Evolutionary conservation across 1,284 basidiomycete genomes (phyloP), one percentile per base, ranked within the genome.

Genomic region (Ceraceosorus guamensis): DNA sequence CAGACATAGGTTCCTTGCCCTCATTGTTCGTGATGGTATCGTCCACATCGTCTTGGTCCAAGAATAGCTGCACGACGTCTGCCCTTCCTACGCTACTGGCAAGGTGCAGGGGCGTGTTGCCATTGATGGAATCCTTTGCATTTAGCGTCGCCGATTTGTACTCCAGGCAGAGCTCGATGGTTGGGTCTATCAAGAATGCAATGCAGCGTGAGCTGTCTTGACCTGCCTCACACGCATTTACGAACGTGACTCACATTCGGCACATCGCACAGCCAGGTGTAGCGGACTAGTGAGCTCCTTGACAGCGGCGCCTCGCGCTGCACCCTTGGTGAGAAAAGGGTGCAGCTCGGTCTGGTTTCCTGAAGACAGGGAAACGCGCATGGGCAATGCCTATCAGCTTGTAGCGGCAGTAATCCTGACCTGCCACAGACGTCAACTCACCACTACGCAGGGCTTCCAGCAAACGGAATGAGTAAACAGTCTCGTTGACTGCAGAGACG

Each of bases 251-350:
- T 58, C 35, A 52, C 31, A 50, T 81, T 86, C 63, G 68, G 85
- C 88, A 69, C 91, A 91, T 52, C 88, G 82, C 13, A 93, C 85
- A 4, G 90, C 89, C 39, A 93, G 83, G 72, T 91, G 89, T 6
- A 93, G 80, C 0, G 89, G 84, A 5, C 86, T 67, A 7, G 66
- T 67, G 48, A 65, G 65, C 46, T 71, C 63, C 44, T 68, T 69
- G 55, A 57, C 37, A 50, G 44, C n/a, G 43, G 49, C n/a, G 41
- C 43, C 41, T 4, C 46, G 45, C 16, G 46, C 46, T 18, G 56
- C 48, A 1, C 51, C 49, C 16, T 50, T 53, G 3, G 39, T 11
- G 84, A 30, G 87, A 18, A 67, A 62, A 4, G 66, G 61, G 13
- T 62, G 55, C 18, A 75, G 56, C 3, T 64, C 52, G 30, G 56